Evolutionary conservation across 352 stramenopile genomes (phyloP), one percentile per base, ranked within the genome.

Genomic region (Globisporangium paroecandrum): DNA sequence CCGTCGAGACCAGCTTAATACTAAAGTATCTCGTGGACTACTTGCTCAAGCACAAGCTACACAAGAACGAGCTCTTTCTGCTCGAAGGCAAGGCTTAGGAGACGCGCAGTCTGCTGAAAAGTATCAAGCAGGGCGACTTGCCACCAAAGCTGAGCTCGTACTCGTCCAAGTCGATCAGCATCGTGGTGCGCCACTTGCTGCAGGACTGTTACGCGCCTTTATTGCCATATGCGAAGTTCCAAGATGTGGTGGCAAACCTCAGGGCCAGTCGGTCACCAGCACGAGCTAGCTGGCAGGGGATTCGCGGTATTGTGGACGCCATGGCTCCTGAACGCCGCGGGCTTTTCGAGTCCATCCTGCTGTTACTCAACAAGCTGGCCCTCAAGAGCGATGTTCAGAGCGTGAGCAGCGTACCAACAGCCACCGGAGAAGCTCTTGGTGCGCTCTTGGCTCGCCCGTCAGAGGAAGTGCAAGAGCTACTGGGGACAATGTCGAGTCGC

Each of bases 51-150:
- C 64, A 69, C 66, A 82, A 82, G 22, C 66, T 82, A 18, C 72
- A 82, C 68, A 79, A 82, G 57, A 67, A 71, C 13, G 64, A 79
- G 49, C 49, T 82, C 29, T 82, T 82, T 24, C 9, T 79, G 18
- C 27, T 66, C 10, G 68, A 76, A 18, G 68, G 55, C 1, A 76
- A 76, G 18, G 32, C 59, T 1, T 62, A 55, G 7, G 75, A 82
- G 61, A 41, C 25, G 9, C 62, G 53, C 36, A 69, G 53, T 32
- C 36, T 82, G 58, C 54, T 76, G 5, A 29, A 58, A 12, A 66
- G 61, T 27, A 63, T 81, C 41, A 29, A 54, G 3, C 57, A 73
- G n/a, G 66, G 75, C 2, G 61, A 78, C 3, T 9, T 77, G 2
- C 75, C 70, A 1, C 43, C 75, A 4, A 62, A 66, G 22, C 56